Conservation (phyloP, 1,284 basidiomycete species). For the Heterobasidion parviporum region DNA sequence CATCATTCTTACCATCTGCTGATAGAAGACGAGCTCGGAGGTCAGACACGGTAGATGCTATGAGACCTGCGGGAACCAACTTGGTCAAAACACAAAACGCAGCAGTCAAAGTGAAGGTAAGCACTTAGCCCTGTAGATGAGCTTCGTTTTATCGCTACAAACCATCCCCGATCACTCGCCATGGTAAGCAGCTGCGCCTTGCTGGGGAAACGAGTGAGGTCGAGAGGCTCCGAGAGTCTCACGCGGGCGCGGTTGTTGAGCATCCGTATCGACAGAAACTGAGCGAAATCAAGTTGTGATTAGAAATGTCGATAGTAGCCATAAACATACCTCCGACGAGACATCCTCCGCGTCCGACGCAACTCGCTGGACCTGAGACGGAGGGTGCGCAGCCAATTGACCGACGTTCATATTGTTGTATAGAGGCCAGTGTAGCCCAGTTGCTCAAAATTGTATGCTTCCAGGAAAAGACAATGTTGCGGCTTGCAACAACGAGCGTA, state of each 20-base stretch:
- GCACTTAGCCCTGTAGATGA: constrained; percentile 27
- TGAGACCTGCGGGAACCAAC: constrained; percentile 32
- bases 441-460: too few relatives aligned
- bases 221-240: constrained; percentile 44
- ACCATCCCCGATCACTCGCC: constrained; percentile 55
- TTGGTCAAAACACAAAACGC: too few relatives aligned
- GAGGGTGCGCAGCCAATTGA: constrained; percentile 25
- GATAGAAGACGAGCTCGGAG: constrained; percentile 41
- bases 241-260: constrained; percentile 55
- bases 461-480: too few relatives aligned
- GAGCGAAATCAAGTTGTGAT: neutral
- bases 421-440: too few relatives aligned
- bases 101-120: constrained; percentile 13
- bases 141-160: constrained; percentile 43
- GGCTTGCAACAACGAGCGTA: too few relatives aligned
- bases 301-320: neutral
- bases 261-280: constrained; percentile 41
- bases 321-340: constrained; percentile 33
- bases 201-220: constrained; percentile 30
- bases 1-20: constrained; percentile 25
- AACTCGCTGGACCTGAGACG: constrained; percentile 21
- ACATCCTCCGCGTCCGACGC: constrained; percentile 29
- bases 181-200: constrained; percentile 42
- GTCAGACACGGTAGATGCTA: constrained; percentile 48
- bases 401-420: constrained; percentile 29